Base-by-base conservation (phyloP, 208 protist species). In the Leishmania aethiopica region DNA sequence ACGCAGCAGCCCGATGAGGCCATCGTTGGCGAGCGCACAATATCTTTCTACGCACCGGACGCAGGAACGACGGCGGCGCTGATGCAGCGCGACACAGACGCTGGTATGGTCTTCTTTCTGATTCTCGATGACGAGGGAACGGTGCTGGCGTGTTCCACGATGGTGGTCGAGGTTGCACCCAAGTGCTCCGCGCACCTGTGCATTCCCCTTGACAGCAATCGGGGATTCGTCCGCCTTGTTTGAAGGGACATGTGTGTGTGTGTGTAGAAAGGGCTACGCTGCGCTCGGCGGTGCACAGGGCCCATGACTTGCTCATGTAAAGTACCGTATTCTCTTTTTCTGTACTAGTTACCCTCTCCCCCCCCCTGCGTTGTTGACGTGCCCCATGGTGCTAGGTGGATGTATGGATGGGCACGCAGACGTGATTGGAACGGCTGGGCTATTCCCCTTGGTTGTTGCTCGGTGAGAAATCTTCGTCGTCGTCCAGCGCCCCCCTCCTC, bases 51-150 rank as follows among this genome's bases (percentile, higher is more conserved):
- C 49, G 66, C n/a, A 17, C 83, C 83, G 19, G 60, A 80, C n/a
- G 74, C 74, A 7, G 17, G 55, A 35, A 66, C 75, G 3, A 64
- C 53, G 25, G 64, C 71, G 0, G 57, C 78, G 37, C 75, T 83
- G 37, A 71, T 86, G 66, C 73, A 75, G 32, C 83, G 83, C 67
- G 17, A 66, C 22, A 66, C 19, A 5, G 53, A 32, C 32, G 13
- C 72, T n/a, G 78, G 83, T 0, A 82, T 86, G 74, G 75, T 83
- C 57, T 86, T 86, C 47, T 86, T 86, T n/a, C 83, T 86, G 35
- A 55, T 86, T 45, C 49, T 86, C 3, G 83, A 86, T 64, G 78
- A 86, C 1, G 83, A 86, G 66, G 83, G 69, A 25, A 83, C 75
- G n/a, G 78, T 83, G 22, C 47, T 86, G 71, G 67, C 83, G 32